Conservation (phyloP, 495 filamentous ascomycete species). For the Aspergillus carlsbadensis region DNA sequence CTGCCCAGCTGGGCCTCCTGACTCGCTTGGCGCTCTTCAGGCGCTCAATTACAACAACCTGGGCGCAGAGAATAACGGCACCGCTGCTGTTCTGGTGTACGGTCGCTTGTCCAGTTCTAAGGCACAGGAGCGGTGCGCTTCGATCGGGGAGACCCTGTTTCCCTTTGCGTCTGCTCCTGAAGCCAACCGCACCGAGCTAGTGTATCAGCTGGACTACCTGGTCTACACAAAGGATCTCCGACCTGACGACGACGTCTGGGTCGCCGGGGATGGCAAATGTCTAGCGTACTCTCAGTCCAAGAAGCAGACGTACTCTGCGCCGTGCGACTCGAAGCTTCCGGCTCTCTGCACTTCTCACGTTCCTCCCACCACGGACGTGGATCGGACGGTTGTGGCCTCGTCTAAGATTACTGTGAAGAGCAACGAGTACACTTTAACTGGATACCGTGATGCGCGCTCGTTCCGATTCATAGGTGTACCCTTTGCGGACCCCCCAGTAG, state of each 20-base stretch:
- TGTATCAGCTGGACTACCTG: constrained; percentile 30
- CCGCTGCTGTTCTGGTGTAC: constrained; percentile 25
- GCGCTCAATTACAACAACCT: constrained; percentile 32
- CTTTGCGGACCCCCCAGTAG: constrained; percentile 44
- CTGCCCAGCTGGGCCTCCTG: not conserved
- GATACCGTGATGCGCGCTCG: constrained; percentile 51
- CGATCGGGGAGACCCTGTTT: constrained; percentile 28
- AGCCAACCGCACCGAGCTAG: constrained; percentile 21
- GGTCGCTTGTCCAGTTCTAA: constrained; percentile 12
- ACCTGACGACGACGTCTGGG: constrained; percentile 19
- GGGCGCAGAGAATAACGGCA: constrained; percentile 31
- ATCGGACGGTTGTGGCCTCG: constrained; percentile 17
- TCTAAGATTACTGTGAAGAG: constrained; percentile 36
- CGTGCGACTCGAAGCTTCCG: constrained; percentile 20
- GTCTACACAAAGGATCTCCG: constrained; percentile 19
- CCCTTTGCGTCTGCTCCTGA: constrained; percentile 7
- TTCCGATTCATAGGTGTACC: constrained; percentile 54
- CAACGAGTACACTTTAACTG: constrained; percentile 27
- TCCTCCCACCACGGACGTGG: constrained; percentile 25
- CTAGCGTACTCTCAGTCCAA: constrained; percentile 17
- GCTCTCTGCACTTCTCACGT: constrained; percentile 28
- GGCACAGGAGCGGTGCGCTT: constrained; percentile 19
- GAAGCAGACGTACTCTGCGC: constrained; percentile 5
- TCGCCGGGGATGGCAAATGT: constrained; percentile 11
- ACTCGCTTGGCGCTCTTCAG: constrained; percentile 23